Percentiles rank a stretch among this genome's conserved stretches.
These are phyloP conservation scores for Lactifluus volemus DNA, from an alignment of 768 basidiomycete species.

Conservation along the genomic window DNA sequence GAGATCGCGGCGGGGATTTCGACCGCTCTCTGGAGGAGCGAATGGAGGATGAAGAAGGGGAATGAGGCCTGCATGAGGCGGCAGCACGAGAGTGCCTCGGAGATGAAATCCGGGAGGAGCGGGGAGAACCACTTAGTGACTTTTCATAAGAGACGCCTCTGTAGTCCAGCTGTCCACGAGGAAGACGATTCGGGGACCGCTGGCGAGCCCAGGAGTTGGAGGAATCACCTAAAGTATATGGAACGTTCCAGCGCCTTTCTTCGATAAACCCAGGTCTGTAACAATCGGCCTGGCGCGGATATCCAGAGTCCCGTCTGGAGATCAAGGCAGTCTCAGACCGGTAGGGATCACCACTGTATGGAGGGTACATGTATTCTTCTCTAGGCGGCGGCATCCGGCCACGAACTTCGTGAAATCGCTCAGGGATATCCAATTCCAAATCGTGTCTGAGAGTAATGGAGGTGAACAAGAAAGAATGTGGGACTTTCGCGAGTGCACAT, in stretches of 20 bases:
- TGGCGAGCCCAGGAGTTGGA: slow-evolving; percentile 7
- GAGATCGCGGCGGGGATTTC: slow-evolving; percentile 25
- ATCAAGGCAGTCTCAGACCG: slow-evolving; percentile 30
- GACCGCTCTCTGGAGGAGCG: slow-evolving; percentile 28
- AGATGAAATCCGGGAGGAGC: slow-evolving; percentile 17
- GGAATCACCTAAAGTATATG: slow-evolving; percentile 26
- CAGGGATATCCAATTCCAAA: slow-evolving; percentile 7
- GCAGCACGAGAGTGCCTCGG: slow-evolving; percentile 18
- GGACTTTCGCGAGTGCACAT: not conserved
- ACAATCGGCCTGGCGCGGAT: slow-evolving; percentile 33
- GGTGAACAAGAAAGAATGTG: slow-evolving; percentile 9
- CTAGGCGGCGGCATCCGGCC: slow-evolving; percentile 14
- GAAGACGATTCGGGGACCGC: slow-evolving; percentile 11
- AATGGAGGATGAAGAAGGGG: slow-evolving; percentile 25
- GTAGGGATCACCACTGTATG: slow-evolving; percentile 43
- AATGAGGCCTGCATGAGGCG: slow-evolving; percentile 11
- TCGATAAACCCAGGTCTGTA: slow-evolving; percentile 42
- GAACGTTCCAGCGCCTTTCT: slow-evolving; percentile 27
- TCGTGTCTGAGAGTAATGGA: slow-evolving; percentile 5
- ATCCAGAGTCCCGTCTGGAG: slow-evolving; percentile 33
- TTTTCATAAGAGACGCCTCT: slow-evolving; percentile 13
- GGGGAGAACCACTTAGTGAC: slow-evolving; percentile 13
- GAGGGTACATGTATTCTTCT: slow-evolving; percentile 29
- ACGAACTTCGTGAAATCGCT: slow-evolving; percentile 14
- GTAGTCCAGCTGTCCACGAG: slow-evolving; percentile 13